Evolutionary conservation across 176 grass and related monocot genomes (phyloP), one percentile per base, ranked within the genome.

Genomic region (Ananas comosus): DNA sequence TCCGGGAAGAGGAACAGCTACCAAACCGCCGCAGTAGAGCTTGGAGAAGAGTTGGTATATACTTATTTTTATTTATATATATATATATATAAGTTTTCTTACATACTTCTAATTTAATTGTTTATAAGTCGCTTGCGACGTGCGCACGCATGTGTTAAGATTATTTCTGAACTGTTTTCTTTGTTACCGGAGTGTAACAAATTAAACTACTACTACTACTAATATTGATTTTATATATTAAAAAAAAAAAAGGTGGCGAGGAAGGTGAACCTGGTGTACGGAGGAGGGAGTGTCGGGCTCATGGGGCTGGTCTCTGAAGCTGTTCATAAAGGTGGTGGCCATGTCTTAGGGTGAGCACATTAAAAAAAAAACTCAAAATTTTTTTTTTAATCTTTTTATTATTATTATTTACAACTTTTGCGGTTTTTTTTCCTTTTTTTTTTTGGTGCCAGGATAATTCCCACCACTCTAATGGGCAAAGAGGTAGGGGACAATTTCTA

Each of bases 1-100:
- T 88, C 80, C 52, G 95, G 95, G 70, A 99, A 99, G 80, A 81
- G 95, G 24, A 75, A 88, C 79, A 94, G 80, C 77, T 99, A 99
- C 82, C 87, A 88, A 22, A 87, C 91, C 33, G 94, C 94, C 21
- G 94, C 94, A 67, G 79, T 93, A 16, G 84, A 99, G 74, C 94
- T 99, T 63, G 94, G 87, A 73, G 80, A 66, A 66, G 94, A 93
- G 72, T 82, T 99, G 77, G 94, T 92, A 52, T 63, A 19, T 18
- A 2, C 1, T 1, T 24, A 24, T 24, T 1, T 27, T 2, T 27
- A 27, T 27, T 27, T 27, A 27, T 27, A 27, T 27, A 24, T 24
- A 24, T 27, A 27, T 27, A 27, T 27, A 27, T 27, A 27, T 27
- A 27, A 27, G 25, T 27, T 27, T 23, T n/a, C n/a, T n/a, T n/a